Base-by-base conservation (phyloP, 2,329 filamentous ascomycete species). In the Neopestalotiopsis clavispora region DNA sequence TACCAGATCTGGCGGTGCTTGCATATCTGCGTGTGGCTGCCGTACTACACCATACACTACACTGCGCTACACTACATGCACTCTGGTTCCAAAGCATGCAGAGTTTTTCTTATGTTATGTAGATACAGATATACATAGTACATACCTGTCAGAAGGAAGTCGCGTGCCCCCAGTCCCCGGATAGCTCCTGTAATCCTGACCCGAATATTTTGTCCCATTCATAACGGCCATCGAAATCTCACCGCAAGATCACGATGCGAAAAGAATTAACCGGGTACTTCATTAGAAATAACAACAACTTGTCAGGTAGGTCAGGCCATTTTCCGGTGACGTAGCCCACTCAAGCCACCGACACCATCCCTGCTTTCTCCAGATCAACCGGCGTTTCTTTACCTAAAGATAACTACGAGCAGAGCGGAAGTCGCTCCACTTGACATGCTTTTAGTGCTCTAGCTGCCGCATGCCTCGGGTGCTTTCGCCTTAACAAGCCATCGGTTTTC, bases 301-400 rank as follows among this genome's bases (percentile, higher is more conserved):
- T 38, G 34, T 38, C 34, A 23, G 45, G 20, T 62, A 38, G 10
- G 42, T 64, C 61, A 64, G 61, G 38, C 61, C 61, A 64, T 64
- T 49, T 17, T 12, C 28, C 49, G 34, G 32, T 66, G 64, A 66
- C 64, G 64, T 66, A 56, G 45, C 23, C 52, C 34, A 28, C 4
- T 52, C 45, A 57, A 66, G 38, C 40, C 40, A 45, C 30, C n/a
- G 61, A 64, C n/a, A n/a, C 12, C 5, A 45, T 40, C 61, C 61
- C 61, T 64, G 61, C 20, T 52, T 38, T 64, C 61, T 64, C 42
- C 61, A 45, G 42, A 64, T 64, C 61, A 45, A 49, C 61, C 61
- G 40, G 61, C 61, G 61, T 49, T 64, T 64, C 61, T 64, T 64
- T 64, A 64, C 61, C 61, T 64, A 64, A 64, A 64, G 61, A 64